Base-by-base conservation (phyloP, 1,284 basidiomycete genomes). In the Leccinum cinnamomeum region DNA sequence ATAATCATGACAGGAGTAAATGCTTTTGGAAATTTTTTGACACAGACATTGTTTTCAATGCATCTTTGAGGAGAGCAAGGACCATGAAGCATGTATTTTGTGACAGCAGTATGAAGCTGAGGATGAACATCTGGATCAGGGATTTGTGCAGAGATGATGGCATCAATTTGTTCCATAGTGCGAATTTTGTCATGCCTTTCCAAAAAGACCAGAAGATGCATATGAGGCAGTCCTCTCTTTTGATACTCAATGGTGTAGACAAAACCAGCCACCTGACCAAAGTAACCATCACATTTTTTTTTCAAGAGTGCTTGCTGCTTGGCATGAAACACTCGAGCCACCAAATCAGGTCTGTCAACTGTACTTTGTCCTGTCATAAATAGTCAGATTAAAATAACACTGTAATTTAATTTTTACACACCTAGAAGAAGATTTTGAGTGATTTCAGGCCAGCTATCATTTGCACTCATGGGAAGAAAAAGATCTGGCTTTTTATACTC, bases 301-400 rank as follows among this genome's bases (percentile, higher is more conserved):
- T 50, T 50, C 18, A 50, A 23, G 11, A 50, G 20, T 18, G 46
- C 20, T 23, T 50, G 46, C 12, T 50, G 46, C 20, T 50, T 50
- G 18, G 18, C 20, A 50, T 50, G 20, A 23, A 50, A 23, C 0
- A 50, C 46, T 12, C 6, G 5, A 18, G 44, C 44, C 7, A 48
- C n/a, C 18, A 20, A 48, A 16, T 48, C 18, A 48, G 44, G 44
- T 20, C 44, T 48, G n/a, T 48, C 44, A 10, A 18, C 16, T n/a
- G 44, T 16, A 18, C 10, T 18, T 20, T 48, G 18, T 11, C 44
- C 44, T 48, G 11, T 48, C 8, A 20, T 55, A 80, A 1, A 50
- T 18, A 20, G 44, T 46, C 44, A 46, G 10, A 18, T 67, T 2
- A 65, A 61, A 23, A 51, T 51, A 20, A 10, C 18, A 51, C 12